Percentiles rank a stretch among this genome's conserved stretches.
Conservation (phyloP, 805 yeast genomes). For the Barnettozyma sp. region DNA sequence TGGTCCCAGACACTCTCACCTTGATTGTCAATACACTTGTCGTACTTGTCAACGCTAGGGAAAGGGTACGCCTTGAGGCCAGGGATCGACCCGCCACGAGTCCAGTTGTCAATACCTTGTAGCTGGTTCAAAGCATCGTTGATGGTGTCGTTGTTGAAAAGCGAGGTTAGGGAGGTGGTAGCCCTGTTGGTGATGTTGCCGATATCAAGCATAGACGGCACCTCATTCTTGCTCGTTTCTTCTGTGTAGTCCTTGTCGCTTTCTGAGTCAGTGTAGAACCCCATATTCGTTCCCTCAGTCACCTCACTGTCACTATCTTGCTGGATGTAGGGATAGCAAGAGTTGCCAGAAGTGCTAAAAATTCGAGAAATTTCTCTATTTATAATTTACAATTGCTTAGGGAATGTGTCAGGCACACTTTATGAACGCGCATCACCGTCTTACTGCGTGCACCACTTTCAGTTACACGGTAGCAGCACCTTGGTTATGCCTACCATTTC, state of each 20-base stretch:
- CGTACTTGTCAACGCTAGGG: constrained; percentile 54
- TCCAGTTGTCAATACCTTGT: constrained; percentile 11
- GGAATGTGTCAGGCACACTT: too few relatives aligned
- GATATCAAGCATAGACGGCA: constrained; percentile 4
- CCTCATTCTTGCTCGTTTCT: constrained; percentile 6
- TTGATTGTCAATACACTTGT: constrained; percentile 51
- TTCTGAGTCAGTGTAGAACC: constrained; percentile 13
- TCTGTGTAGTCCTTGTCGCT: constrained; percentile 14
- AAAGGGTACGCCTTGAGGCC: constrained; percentile 48
- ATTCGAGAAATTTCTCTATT: too few relatives aligned
- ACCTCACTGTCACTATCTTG: too few relatives aligned
- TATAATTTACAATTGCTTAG: too few relatives aligned
- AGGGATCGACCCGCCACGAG: constrained; percentile 13
- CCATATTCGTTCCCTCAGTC: too few relatives aligned
- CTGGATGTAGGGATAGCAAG: too few relatives aligned
- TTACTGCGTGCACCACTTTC: too few relatives aligned
- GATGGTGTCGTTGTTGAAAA: constrained; percentile 9
- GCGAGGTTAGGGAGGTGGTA: not conserved
- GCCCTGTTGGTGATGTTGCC: constrained; percentile 4
- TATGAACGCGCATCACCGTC: too few relatives aligned
- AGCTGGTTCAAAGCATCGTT: constrained; percentile 4
- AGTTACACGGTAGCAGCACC: too few relatives aligned
- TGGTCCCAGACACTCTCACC: constrained; percentile 83
- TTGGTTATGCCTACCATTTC: too few relatives aligned
- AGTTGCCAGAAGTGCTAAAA: too few relatives aligned